Conservation (phyloP, 805 yeast species). For the Metschnikowia corniflorae region DNA sequence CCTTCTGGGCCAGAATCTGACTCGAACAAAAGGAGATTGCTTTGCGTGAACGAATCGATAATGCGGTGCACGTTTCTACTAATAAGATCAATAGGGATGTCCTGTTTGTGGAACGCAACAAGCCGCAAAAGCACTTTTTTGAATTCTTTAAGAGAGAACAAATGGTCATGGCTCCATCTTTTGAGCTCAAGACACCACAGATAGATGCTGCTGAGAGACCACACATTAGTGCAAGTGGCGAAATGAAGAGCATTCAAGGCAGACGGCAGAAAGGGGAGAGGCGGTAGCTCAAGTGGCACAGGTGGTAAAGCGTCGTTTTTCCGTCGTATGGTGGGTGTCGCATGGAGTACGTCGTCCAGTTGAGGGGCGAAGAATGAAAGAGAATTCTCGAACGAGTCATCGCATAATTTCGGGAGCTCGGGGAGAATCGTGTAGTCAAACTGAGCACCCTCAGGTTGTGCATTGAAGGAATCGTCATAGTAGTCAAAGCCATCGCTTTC, state of each 20-base stretch:
- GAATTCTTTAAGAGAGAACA: conserved; percentile 50
- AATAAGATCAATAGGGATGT: conserved; percentile 46
- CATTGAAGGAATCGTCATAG: conserved; percentile 16
- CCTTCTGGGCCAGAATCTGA: not conserved
- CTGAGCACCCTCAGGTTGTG: conserved; percentile 19
- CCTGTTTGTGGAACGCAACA: conserved; percentile 48
- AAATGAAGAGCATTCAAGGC: conserved; percentile 48
- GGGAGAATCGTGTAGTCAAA: conserved; percentile 37
- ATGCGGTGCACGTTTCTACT: conserved; percentile 51
- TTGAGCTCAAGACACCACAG: conserved; percentile 51
- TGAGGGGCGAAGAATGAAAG: not conserved
- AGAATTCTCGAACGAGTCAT: not conserved
- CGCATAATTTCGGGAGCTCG: conserved; percentile 24
- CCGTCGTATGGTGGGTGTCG: conserved; percentile 3
- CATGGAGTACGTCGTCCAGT: not conserved
- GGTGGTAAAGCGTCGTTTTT: conserved; percentile 36
- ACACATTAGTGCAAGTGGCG: conserved; percentile 43
- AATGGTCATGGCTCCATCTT: conserved; percentile 51
- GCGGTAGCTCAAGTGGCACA: conserved; percentile 48
- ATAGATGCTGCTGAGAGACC: conserved; percentile 47
- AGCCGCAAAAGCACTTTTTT: conserved; percentile 50
- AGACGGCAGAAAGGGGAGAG: conserved; percentile 54
- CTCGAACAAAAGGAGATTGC: conserved; percentile 28
- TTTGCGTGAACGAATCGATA: conserved; percentile 37
- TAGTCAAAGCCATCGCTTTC: conserved; percentile 16